Evolutionary conservation across 176 grass and related monocot species (phyloP).

Genomic region (barley (Hordeum vulgare)): MorexV3_pseudomolecules_assembly NC_058523.1:162391755-162392254

Average conservation of each 20-base stretch:
- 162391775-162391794: neutral
- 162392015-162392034: neutral
- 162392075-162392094: neutral
- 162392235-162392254: neutral
- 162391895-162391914: neutral
- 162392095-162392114: neutral
- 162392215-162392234: neutral
- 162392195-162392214: conserved; percentile 5
- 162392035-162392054: neutral
- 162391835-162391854: neutral
- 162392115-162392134: conserved; percentile 6
- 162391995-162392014: neutral
- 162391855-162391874: conserved; percentile 30
- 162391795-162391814: neutral
- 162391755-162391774: too few species aligned
- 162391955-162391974: neutral
- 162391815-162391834: neutral
- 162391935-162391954: neutral
- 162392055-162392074: neutral
- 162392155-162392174: neutral
- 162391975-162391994: neutral
- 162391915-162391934: neutral
- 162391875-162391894: neutral
- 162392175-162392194: conserved; percentile 7
- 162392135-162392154: neutral